Evolutionary conservation across 345 rosid genomes (phyloP).

Genomic region (Noccaea caerulescens): DNA sequence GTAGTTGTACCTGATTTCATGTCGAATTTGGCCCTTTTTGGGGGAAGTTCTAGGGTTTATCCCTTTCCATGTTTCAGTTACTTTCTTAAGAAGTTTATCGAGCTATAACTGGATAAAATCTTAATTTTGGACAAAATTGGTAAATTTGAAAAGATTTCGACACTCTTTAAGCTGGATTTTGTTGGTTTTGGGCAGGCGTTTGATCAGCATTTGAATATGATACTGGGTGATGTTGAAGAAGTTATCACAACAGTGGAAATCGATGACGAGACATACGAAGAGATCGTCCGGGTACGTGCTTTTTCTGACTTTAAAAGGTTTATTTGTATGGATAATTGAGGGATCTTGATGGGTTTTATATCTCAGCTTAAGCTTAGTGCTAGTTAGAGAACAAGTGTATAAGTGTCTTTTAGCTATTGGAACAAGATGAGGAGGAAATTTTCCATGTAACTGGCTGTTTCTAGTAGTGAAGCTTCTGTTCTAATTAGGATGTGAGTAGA

Average conservation of each 20-base stretch:
- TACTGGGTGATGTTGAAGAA: slow-evolving; percentile 99
- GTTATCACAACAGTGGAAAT: slow-evolving; percentile 94
- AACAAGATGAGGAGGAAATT: not conserved
- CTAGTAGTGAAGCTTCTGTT: slow-evolving; percentile 3
- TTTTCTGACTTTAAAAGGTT: not conserved
- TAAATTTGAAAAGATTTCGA: not conserved
- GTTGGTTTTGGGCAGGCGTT: slow-evolving; percentile 68
- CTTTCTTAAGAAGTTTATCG: not conserved
- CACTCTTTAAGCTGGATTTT: not conserved
- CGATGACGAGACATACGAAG: slow-evolving; percentile 98
- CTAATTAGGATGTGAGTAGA: not conserved
- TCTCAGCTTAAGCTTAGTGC: not conserved
- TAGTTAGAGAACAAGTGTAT: not conserved
- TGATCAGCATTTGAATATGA: slow-evolving; percentile 99
- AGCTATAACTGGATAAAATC: not conserved
- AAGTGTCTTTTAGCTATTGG: not conserved
- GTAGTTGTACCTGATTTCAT: not conserved
- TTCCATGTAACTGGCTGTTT: slow-evolving; percentile 1
- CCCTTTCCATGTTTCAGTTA: not conserved
- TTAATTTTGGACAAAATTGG: not conserved
- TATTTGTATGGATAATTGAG: not conserved
- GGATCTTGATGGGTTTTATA: not conserved
- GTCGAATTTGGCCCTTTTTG: not conserved
- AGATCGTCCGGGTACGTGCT: slow-evolving; percentile 91
- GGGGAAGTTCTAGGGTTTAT: slow-evolving; percentile 26